Evolutionary conservation across 176 grass and related monocot genomes (phyloP).

Genomic region (Neostapfia colusana): DNA sequence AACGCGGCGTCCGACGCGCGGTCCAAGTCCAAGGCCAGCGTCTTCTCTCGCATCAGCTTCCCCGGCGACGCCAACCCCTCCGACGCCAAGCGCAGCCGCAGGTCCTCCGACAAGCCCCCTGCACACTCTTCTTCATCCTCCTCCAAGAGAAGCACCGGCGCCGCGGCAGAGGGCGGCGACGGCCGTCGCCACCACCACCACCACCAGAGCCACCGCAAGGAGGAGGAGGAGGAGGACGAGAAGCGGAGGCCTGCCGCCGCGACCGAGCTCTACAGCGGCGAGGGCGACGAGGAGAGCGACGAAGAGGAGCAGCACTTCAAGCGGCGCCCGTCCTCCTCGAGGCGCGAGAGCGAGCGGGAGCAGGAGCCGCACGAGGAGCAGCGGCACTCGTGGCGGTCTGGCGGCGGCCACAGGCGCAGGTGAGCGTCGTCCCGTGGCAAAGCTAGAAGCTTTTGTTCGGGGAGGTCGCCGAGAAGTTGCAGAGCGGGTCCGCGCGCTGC

Average conservation of each 20-base stretch:
- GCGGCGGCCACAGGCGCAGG: slow-evolving; percentile 39
- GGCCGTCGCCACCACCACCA: background rate
- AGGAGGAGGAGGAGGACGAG: slow-evolving; percentile 24
- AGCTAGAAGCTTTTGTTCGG: background rate
- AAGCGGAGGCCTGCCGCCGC: slow-evolving; percentile 21
- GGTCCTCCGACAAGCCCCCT: slow-evolving; percentile 44
- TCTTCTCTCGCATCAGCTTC: slow-evolving; percentile 97
- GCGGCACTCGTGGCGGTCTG: slow-evolving; percentile 33
- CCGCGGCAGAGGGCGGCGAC: slow-evolving; percentile 20
- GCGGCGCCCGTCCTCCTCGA: slow-evolving; percentile 66
- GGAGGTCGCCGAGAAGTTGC: background rate
- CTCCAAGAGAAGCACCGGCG: slow-evolving; percentile 41
- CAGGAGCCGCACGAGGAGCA: slow-evolving; percentile 28
- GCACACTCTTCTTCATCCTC: slow-evolving; percentile 45
- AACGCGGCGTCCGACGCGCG: slow-evolving; percentile 21
- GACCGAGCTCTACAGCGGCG: slow-evolving; percentile 36
- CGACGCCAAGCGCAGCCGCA: slow-evolving; percentile 63
- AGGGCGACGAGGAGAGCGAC: slow-evolving; percentile 53
- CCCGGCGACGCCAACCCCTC: slow-evolving; percentile 47
- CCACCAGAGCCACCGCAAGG: background rate
- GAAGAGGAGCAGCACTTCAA: slow-evolving; percentile 95
- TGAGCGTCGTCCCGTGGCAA: slow-evolving; percentile 16
- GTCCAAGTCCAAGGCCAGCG: slow-evolving; percentile 78
- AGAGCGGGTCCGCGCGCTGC: background rate
- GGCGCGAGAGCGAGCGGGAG: slow-evolving; percentile 40